Conservation (phyloP, 2,329 filamentous ascomycete genomes). For the Tolypocladium guangdongense region DNA sequence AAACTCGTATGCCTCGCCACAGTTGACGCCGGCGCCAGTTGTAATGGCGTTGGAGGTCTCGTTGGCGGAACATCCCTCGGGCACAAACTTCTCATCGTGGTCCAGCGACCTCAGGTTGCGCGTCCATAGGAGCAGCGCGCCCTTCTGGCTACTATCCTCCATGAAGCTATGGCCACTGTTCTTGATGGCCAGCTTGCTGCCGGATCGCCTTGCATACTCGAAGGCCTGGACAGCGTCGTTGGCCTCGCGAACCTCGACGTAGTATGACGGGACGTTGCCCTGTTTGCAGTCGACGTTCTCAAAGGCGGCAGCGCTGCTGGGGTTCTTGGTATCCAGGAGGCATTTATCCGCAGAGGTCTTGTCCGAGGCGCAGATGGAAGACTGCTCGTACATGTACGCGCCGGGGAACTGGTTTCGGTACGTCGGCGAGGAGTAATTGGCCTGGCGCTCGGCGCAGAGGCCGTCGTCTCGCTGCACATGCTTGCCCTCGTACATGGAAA, state of each 20-base stretch:
- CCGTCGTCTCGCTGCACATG: constrained; percentile 1
- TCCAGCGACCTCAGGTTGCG: constrained; percentile 1
- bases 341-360: constrained; percentile 5
- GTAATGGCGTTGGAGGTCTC: neutral
- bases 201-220: neutral
- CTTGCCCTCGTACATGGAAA: constrained; percentile 7
- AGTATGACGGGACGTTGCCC: constrained; percentile 7
- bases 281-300: constrained; percentile 3
- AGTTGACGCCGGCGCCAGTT: constrained; percentile 4
- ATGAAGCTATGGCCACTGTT: constrained; percentile 5
- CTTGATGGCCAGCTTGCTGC: constrained; percentile 1
- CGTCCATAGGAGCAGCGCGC: constrained; percentile 4
- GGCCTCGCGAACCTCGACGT: constrained; percentile 2
- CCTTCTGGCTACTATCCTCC: constrained; percentile 1
- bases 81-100: constrained; percentile 1
- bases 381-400: constrained; percentile 10
- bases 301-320: neutral
- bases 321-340: constrained; percentile 5
- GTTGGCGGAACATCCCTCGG: neutral
- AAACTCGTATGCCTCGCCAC: constrained; percentile 4
- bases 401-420: constrained; percentile 6
- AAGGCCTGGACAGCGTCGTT: constrained; percentile 6
- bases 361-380: constrained; percentile 6
- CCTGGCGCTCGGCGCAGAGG: constrained; percentile 5
- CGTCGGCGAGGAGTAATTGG: constrained; percentile 3